Evolutionary conservation across 192 early-diverging fungal species (phyloP), one percentile per base, ranked within the genome.

Genomic region (Gonapodya prolifera): DNA sequence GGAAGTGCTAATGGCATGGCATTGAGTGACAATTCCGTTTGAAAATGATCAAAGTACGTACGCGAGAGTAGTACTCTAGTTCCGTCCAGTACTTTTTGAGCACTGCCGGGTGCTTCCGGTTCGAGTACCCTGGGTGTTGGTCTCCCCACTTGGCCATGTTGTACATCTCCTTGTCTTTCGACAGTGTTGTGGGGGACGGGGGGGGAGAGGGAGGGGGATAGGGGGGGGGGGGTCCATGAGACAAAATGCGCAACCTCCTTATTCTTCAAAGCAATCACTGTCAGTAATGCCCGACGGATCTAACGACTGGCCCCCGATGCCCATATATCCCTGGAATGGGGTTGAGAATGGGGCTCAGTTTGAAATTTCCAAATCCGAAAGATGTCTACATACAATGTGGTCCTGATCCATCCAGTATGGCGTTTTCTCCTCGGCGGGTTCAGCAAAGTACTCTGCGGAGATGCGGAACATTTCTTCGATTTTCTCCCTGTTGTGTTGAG

Each of bases 1-100:
- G 86, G 70, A 84, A 86, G 1, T 77, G 77, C 86, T 89, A 79
- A 23, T 34, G 30, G 16, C 35, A 35, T 1, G 13, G 31, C 16
- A 32, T 8, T 32, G 71, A 73, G 71, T 32, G 18, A 32, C 16
- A 30, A 29, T 32, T 29, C 71, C 2, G 18, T 13, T 32, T 13
- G 71, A 13, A 29, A 73, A 16, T 32, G 71, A 16, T 16, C 18
- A 32, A 32, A 32, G 8, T 8, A 73, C 71, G 2, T 13, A 73
- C 71, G 28, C 71, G 71, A 2, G 71, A 73, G 71, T 16, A 73
- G 18, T 73, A 2, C 32, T 73, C 71, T 8, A 73, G 71, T 32
- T 73, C 71, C 71, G 71, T 32, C 71, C 71, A 73, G 28, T 32
- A 29, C 16, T 73, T 73, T 13, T 2, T 32, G 16, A 73, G 31